A percentile compares a stretch with the other conserved stretches of the same genome.
Conservation (phyloP, 768 basidiomycete species). For the Podaxis pistillaris region DNA sequence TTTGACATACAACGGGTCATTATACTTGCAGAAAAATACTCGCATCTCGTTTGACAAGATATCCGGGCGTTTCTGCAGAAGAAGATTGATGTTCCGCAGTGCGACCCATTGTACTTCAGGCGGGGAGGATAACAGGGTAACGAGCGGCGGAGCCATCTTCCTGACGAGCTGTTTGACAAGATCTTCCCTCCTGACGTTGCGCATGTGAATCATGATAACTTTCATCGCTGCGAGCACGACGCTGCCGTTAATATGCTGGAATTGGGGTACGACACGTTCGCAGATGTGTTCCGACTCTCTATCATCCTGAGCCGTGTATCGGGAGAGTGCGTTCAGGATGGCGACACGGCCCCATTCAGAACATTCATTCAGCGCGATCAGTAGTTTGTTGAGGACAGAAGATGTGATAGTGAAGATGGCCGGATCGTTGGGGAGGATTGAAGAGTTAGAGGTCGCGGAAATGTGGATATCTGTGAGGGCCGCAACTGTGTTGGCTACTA, state of each 20-base stretch:
- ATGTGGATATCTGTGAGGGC: conserved; percentile 91
- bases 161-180: conserved; percentile 81
- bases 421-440: conserved; percentile 53
- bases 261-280: conserved; percentile 96
- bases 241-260: conserved; percentile 95
- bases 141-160: conserved; percentile 97
- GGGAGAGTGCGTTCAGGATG: conserved; percentile 80
- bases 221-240: conserved; percentile 97
- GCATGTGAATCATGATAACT: conserved; percentile 98
- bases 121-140: conserved; percentile 93
- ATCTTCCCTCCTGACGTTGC: conserved; percentile 75
- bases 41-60: conserved; percentile 95
- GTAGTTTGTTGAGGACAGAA: conserved; percentile 78
- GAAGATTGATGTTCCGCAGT: conserved; percentile 91
- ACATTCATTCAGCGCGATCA: conserved; percentile 96
- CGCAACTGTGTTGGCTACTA: conserved; percentile 94
- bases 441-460: conserved; percentile 59
- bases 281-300: conserved; percentile 99
- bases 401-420: conserved; percentile 83
- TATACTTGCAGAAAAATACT: conserved; percentile 99
- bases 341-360: conserved; percentile 99
- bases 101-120: conserved; percentile 99
- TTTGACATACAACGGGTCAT: conserved; percentile 98
- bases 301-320: conserved; percentile 82
- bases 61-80: conserved; percentile 91